These are phyloP conservation scores for Xeromyces bisporus DNA, from an alignment of 495 filamentous ascomycete genomes.

Conservation along the genomic window DNA sequence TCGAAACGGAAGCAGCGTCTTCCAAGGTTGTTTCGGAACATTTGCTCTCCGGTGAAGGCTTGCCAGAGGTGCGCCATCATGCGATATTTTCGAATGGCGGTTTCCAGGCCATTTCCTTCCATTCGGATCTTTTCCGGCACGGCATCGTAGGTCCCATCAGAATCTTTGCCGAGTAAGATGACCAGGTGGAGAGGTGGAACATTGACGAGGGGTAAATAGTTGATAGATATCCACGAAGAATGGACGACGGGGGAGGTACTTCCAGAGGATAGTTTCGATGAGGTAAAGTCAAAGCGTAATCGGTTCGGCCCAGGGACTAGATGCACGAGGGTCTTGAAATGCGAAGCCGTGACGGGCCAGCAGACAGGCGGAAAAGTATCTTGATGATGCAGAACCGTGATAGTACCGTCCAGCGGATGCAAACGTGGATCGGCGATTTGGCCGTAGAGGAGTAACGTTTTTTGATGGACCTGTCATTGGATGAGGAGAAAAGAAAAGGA, in stretches of 20 bases:
- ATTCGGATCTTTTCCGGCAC: conserved; percentile 53
- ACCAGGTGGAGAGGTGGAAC: conserved; percentile 70
- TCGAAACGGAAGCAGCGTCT: conserved; percentile 76
- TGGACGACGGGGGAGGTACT: conserved; percentile 53
- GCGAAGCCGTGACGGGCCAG: conserved; percentile 74
- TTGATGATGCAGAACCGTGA: conserved; percentile 68
- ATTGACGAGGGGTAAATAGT: conserved; percentile 64
- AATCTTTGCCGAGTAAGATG: conserved; percentile 72
- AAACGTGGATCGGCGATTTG: conserved; percentile 57
- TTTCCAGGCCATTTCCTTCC: conserved; percentile 67
- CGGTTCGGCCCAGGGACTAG: conserved; percentile 77
- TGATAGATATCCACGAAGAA: conserved; percentile 60
- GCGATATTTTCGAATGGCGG: conserved; percentile 68
- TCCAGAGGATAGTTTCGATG: conserved; percentile 57
- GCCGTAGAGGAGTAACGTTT: conserved; percentile 65
- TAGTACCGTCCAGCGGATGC: conserved; percentile 55
- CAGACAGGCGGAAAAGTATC: conserved; percentile 62
- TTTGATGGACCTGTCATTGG: conserved; percentile 62
- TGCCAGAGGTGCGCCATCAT: conserved; percentile 94
- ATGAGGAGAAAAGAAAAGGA: background rate
- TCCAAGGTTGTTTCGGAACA: conserved; percentile 73
- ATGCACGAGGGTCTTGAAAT: conserved; percentile 80
- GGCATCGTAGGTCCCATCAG: conserved; percentile 70
- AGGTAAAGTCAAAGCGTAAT: conserved; percentile 69
- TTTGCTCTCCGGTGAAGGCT: conserved; percentile 86